phyloP scores from a whole-genome alignment of 306 rosid species.

The Acacia confusa region DNA sequence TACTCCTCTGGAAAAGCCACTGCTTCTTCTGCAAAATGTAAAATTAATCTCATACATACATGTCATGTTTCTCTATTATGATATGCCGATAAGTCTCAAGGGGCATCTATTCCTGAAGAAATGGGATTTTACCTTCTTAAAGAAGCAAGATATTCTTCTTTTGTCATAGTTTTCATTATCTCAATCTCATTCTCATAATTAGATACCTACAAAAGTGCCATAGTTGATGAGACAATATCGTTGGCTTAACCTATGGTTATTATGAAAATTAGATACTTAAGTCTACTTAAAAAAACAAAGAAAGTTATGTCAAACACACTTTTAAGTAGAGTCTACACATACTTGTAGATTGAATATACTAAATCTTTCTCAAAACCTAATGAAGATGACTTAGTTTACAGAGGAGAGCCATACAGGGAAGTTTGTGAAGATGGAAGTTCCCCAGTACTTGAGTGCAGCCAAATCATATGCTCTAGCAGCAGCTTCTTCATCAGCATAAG shows the following conservation, averaged over 20 bases:
- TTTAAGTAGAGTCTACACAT: not conserved
- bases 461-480: constrained; percentile 96
- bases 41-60: not conserved
- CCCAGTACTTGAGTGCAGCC: constrained; percentile 94
- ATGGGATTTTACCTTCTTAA: constrained; percentile 65
- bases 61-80: not conserved
- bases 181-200: constrained; percentile 79
- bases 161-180: constrained; percentile 73
- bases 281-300: not conserved
- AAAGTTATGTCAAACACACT: too few relatives aligned
- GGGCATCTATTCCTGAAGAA: not conserved
- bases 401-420: constrained; percentile 48
- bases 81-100: not conserved
- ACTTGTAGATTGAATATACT: not conserved
- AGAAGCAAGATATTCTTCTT: constrained; percentile 90
- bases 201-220: constrained; percentile 43
- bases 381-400: not conserved
- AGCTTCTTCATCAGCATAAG: constrained; percentile 91
- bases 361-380: not conserved
- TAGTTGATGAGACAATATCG: not conserved
- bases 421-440: constrained; percentile 76
- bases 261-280: not conserved
- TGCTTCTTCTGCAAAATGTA: constrained; percentile 59
- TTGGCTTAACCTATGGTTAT: not conserved
- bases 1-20: constrained; percentile 99